A percentile compares a stretch with the other conserved stretches of the same genome.
phyloP scores from a whole-genome alignment of 2,329 filamentous ascomycete genomes.

The Ceratocystis albifundus region DNA sequence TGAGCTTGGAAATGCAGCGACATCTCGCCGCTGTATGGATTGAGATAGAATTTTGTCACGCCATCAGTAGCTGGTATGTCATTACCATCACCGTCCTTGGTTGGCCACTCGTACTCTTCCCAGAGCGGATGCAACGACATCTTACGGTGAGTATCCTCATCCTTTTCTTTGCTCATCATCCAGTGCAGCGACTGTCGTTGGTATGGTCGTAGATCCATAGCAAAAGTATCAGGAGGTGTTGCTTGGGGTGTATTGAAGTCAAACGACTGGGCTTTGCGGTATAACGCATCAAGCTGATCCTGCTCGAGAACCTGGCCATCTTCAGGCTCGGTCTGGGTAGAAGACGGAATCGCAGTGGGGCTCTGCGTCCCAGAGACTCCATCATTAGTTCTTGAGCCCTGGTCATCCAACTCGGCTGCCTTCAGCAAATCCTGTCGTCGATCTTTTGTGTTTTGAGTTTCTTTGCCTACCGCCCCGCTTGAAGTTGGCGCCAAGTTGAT shows the following conservation, averaged over 20 bases:
- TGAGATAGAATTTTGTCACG: constrained; percentile 74
- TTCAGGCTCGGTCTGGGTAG: constrained; percentile 33
- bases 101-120: constrained; percentile 90
- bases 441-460: constrained; percentile 42
- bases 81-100: constrained; percentile 74
- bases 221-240: constrained; percentile 71
- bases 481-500: constrained; percentile 68
- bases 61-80: constrained; percentile 54
- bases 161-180: constrained; percentile 91
- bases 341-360: not conserved
- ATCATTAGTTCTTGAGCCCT: constrained; percentile 33
- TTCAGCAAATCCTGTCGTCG: constrained; percentile 74
- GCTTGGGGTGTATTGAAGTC: constrained; percentile 86
- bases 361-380: not conserved
- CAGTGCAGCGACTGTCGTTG: constrained; percentile 92
- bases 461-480: constrained; percentile 52
- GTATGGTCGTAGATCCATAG: constrained; percentile 75
- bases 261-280: constrained; percentile 92
- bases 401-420: constrained; percentile 79
- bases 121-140: constrained; percentile 90
- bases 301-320: constrained; percentile 82
- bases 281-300: constrained; percentile 85
- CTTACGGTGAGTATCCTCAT: constrained; percentile 58
- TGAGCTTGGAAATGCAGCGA: constrained; percentile 85
- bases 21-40: constrained; percentile 90